These are phyloP conservation scores for Lipomyces sp. DNA, from an alignment of 805 yeast genomes.

Conservation along the genomic window DNA sequence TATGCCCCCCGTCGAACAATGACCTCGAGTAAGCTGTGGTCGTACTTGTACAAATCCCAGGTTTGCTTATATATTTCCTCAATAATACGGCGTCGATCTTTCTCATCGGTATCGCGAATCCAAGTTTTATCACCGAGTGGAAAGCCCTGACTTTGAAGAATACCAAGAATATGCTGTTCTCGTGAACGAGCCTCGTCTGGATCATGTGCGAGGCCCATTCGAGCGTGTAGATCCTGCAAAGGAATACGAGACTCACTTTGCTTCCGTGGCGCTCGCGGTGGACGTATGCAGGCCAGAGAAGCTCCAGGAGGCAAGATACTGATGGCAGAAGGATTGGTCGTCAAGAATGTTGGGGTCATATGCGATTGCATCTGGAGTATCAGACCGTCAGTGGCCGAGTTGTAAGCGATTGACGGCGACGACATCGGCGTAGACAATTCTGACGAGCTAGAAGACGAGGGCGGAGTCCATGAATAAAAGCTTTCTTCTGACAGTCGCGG, in stretches of 20 bases:
- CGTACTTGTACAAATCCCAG: conserved; percentile 50
- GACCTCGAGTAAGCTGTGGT: conserved; percentile 57
- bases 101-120: conserved; percentile 70
- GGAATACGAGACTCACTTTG: conserved; percentile 41
- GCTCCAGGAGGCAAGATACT: not conserved
- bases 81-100: conserved; percentile 50
- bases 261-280: conserved; percentile 30
- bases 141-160: conserved; percentile 55
- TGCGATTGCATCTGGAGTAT: too few relatives aligned
- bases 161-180: conserved; percentile 40
- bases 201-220: conserved; percentile 41
- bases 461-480: conserved; percentile 11
- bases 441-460: conserved; percentile 17
- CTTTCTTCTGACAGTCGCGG: too few relatives aligned
- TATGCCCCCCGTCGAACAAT: conserved; percentile 80
- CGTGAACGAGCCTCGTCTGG: conserved; percentile 40
- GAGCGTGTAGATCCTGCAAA: conserved; percentile 38
- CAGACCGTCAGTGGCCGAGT: not conserved
- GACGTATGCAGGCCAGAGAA: conserved; percentile 3
- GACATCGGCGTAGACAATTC: conserved; percentile 28
- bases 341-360: too few relatives aligned
- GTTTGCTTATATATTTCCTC: conserved; percentile 50
- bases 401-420: conserved; percentile 21
- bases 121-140: conserved; percentile 76
- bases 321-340: not conserved